Percentiles rank a stretch among this genome's conserved stretches.
Evolutionary conservation across 1,284 basidiomycete species (phyloP).

Genomic region (Cystobasidium sp.): DNA sequence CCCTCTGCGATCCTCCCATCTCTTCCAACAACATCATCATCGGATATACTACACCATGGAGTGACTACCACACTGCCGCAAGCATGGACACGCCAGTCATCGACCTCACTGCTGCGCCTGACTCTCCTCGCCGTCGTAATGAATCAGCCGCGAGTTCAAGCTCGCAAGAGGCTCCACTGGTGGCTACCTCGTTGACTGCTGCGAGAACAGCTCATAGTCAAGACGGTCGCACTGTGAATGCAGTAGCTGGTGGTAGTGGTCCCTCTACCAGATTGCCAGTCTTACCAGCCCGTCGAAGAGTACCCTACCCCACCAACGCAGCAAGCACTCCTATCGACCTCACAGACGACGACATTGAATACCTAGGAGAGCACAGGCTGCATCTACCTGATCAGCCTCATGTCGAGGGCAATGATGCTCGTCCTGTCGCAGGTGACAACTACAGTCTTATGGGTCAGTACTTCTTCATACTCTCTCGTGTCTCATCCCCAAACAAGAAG

Average conservation of each 20-base stretch:
- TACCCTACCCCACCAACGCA: conserved; percentile 21
- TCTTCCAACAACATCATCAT: background rate
- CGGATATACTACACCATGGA: background rate
- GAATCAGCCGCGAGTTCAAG: background rate
- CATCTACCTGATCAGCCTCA: conserved; percentile 24
- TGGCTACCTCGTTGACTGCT: conserved; percentile 10
- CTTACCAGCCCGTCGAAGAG: background rate
- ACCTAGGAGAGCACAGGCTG: conserved; percentile 33
- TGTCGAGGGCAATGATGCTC: conserved; percentile 29
- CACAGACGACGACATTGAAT: conserved; percentile 42
- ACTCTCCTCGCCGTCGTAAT: background rate
- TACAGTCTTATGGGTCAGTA: conserved; percentile 22
- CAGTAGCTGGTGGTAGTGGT: background rate
- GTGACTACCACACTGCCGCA: background rate
- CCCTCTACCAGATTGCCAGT: background rate
- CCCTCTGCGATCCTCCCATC: conserved; percentile 2
- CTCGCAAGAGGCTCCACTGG: conserved; percentile 4
- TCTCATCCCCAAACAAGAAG: background rate
- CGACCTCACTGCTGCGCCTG: conserved; percentile 12
- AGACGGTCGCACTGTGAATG: conserved; percentile 1
- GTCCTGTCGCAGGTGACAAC: conserved; percentile 9
- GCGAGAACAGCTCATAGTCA: background rate
- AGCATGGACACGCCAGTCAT: conserved; percentile 16
- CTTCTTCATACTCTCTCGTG: background rate
- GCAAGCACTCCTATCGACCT: conserved; percentile 31